These are phyloP conservation scores for Euclidium syriacum DNA, from an alignment of 345 rosid genomes.

Conservation along the genomic window DNA sequence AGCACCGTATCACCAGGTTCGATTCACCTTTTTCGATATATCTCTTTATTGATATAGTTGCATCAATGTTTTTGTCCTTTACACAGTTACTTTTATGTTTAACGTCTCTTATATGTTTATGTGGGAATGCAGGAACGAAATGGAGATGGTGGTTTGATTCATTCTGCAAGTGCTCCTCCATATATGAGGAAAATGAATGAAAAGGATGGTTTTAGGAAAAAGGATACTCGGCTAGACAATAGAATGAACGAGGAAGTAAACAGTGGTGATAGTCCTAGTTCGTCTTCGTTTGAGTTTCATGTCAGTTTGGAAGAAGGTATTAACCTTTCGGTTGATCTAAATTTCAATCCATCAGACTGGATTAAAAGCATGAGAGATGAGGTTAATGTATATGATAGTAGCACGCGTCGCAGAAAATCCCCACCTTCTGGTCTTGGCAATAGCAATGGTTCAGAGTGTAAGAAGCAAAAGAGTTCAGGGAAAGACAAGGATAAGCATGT, in stretches of 20 bases:
- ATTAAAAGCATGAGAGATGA: constrained; percentile 48
- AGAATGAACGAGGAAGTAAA: constrained; percentile 31
- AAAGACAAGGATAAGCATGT: constrained; percentile 30
- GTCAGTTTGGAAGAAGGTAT: constrained; percentile 69
- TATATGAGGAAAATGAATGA: constrained; percentile 24
- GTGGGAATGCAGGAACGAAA: constrained; percentile 35
- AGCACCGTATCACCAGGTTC: constrained; percentile 41
- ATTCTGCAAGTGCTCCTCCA: constrained; percentile 26
- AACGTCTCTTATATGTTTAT: background rate
- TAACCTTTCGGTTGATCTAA: constrained; percentile 70
- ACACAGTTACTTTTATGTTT: background rate
- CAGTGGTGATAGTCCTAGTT: constrained; percentile 32
- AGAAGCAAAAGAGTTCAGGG: constrained; percentile 35
- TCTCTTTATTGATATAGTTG: background rate
- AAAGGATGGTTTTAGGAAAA: constrained; percentile 12
- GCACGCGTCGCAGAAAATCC: constrained; percentile 34
- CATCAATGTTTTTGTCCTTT: constrained; percentile 6
- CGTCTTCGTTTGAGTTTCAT: constrained; percentile 67
- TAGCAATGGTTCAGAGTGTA: constrained; percentile 40
- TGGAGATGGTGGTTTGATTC: constrained; percentile 32
- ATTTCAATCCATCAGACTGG: constrained; percentile 67
- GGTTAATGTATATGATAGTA: constrained; percentile 45
- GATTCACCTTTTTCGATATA: background rate
- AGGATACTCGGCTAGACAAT: constrained; percentile 29
- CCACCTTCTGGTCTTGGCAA: constrained; percentile 36